Conservation (phyloP, 495 filamentous ascomycete genomes). For the Neurospora sp. region DNA sequence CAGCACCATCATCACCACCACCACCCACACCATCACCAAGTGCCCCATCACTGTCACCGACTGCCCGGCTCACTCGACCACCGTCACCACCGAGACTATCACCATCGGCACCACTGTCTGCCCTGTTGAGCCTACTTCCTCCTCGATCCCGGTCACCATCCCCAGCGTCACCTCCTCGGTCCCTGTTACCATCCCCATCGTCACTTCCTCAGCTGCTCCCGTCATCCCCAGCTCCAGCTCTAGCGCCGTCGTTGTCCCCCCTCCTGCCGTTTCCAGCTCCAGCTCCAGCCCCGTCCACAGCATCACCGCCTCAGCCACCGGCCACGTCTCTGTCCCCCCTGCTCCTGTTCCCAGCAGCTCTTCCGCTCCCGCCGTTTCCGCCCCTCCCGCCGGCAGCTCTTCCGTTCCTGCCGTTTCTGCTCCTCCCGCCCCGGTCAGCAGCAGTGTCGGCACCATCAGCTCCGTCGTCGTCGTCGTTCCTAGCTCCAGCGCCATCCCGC, state of each 20-base stretch:
- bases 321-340: background rate
- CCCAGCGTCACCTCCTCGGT: background rate
- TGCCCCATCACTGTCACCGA: conserved; percentile 45
- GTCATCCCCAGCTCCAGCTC: background rate
- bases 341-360: background rate
- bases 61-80: conserved; percentile 44
- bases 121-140: conserved; percentile 30
- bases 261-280: background rate
- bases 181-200: background rate
- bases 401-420: background rate
- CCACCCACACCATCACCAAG: conserved; percentile 44
- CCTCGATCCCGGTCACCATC: background rate
- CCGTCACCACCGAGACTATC: conserved; percentile 43
- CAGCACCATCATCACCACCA: conserved; percentile 49
- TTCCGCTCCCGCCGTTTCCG: background rate
- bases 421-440: background rate
- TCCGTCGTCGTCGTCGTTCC: background rate
- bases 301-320: background rate
- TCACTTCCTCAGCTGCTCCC: background rate
- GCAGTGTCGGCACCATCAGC: background rate
- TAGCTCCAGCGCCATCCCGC: background rate
- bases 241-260: background rate
- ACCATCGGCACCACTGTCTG: conserved; percentile 49
- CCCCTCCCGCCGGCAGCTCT: background rate
- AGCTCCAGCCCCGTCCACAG: background rate